These are phyloP conservation scores for Apodospora peruviana DNA, from an alignment of 495 filamentous ascomycete species.

Conservation along the genomic window DNA sequence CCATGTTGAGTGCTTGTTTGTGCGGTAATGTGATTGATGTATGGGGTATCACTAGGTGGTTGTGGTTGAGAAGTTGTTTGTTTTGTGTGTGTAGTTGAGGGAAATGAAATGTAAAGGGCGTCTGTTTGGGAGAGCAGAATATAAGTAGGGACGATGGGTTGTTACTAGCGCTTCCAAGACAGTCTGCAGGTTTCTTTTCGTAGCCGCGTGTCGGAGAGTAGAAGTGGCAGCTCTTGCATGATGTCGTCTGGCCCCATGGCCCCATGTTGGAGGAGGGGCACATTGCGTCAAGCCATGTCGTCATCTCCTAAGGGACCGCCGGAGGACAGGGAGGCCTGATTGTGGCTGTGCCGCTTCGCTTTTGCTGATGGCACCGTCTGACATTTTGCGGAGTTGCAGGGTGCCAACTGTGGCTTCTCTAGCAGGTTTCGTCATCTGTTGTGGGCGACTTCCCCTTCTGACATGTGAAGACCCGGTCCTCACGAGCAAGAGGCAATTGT, in stretches of 20 bases:
- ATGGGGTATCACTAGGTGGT: constrained; percentile 2
- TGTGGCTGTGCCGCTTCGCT: not conserved
- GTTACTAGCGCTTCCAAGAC: not conserved
- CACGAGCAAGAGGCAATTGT: not conserved
- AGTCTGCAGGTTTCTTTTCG: not conserved
- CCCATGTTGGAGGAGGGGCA: not conserved
- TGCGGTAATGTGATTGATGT: constrained; percentile 2
- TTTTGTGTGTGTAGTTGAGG: not conserved
- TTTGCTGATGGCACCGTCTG: too few species aligned
- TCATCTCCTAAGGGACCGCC: not conserved
- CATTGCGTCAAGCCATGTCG: not conserved
- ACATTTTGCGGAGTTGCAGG: not conserved
- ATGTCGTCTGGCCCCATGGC: too few species aligned
- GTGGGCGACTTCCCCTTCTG: too few species aligned
- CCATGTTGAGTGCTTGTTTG: constrained; percentile 14
- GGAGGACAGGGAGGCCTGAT: too few species aligned
- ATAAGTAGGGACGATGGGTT: too few species aligned
- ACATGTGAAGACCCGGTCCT: too few species aligned
- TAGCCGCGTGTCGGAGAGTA: not conserved
- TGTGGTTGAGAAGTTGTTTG: not conserved
- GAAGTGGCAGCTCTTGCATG: too few species aligned
- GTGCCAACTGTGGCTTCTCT: constrained; percentile 1
- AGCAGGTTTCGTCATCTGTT: not conserved
- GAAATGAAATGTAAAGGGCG: too few species aligned
- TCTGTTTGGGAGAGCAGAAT: too few species aligned